Conservation (phyloP, 345 rosid genomes). For the Combretum micranthum region DNA sequence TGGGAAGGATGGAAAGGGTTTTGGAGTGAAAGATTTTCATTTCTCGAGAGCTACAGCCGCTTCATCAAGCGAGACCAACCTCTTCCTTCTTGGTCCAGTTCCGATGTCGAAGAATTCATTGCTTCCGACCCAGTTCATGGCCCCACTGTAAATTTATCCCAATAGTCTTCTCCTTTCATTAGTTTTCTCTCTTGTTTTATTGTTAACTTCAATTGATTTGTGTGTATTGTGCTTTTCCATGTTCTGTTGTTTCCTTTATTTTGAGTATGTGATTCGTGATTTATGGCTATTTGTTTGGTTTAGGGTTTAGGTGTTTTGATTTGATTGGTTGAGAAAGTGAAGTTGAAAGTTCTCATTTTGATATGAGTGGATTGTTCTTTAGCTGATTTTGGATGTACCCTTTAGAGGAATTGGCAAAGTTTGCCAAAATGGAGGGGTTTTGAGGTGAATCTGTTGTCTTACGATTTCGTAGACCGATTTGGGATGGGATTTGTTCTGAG, state of each 20-base stretch:
- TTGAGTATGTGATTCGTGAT: no score
- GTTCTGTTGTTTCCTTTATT: background rate
- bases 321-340: no score
- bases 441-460: no score
- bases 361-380: no score
- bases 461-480: no score
- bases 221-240: background rate
- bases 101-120: constrained; percentile 76
- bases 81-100: constrained; percentile 72
- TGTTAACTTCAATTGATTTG: background rate
- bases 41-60: constrained; percentile 48
- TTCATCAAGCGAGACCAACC: constrained; percentile 50
- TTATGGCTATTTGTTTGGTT: no score
- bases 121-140: constrained; percentile 84
- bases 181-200: background rate
- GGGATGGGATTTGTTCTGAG: no score
- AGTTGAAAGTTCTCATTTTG: no score
- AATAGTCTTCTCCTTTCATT: background rate
- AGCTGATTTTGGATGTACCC: no score
- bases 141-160: constrained; percentile 44
- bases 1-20: constrained; percentile 58
- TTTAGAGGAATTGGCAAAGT: no score
- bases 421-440: no score
- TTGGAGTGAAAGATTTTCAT: constrained; percentile 54
- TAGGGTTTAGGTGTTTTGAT: no score